These are phyloP conservation scores for Ulota crispa DNA, from an alignment of 225 moss, liverwort and hornwort genomes.

Conservation along the genomic window DNA sequence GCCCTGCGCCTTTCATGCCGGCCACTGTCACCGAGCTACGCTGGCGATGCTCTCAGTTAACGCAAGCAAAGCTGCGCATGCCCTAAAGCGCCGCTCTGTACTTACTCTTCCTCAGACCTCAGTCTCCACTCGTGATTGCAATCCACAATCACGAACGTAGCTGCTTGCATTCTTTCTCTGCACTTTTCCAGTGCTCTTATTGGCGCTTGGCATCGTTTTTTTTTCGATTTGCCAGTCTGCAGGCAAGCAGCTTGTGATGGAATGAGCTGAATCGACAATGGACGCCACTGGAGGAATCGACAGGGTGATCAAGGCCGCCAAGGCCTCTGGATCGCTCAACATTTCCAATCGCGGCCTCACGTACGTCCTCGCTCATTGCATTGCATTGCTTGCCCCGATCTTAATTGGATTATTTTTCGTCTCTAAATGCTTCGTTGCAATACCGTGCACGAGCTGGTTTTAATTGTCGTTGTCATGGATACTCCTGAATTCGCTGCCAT, in stretches of 20 bases:
- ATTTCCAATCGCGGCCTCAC: slow-evolving; percentile 72
- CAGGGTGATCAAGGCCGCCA: slow-evolving; percentile 66
- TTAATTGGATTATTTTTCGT: neutral
- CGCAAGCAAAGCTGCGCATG: too few relatives aligned
- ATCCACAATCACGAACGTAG: neutral
- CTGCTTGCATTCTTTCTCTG: neutral
- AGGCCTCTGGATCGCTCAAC: slow-evolving; percentile 76
- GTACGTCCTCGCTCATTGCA: slow-evolving; percentile 27
- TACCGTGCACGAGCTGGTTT: neutral
- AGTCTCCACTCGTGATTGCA: neutral
- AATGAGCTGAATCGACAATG: slow-evolving; percentile 33
- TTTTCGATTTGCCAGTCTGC: neutral
- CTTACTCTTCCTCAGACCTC: neutral
- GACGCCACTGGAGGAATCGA: slow-evolving; percentile 57
- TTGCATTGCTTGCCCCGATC: neutral
- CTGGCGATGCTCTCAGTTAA: too few relatives aligned
- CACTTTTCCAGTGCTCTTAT: neutral
- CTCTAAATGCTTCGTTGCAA: neutral
- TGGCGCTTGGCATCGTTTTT: neutral
- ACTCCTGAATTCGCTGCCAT: neutral
- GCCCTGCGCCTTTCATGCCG: too few relatives aligned
- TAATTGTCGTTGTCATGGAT: neutral
- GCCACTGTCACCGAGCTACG: too few relatives aligned
- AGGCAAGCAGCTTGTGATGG: slow-evolving; percentile 5
- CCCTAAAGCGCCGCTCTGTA: neutral